These are phyloP conservation scores for Paracorniculantispora psalliotae DNA, from an alignment of 2,329 filamentous ascomycete species.

Conservation along the genomic window DNA sequence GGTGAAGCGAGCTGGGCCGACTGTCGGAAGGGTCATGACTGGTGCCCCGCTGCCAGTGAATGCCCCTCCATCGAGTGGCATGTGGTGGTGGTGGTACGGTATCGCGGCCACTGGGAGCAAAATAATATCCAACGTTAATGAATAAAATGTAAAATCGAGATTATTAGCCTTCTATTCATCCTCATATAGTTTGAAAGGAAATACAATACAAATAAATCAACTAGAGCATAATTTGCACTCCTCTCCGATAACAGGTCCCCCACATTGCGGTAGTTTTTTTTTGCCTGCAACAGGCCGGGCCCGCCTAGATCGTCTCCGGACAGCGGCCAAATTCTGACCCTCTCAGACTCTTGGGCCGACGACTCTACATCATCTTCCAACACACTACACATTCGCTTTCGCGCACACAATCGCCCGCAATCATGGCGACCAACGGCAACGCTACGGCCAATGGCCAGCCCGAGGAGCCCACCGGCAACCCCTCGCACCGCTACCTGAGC, in stretches of 20 bases:
- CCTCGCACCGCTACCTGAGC: conserved; percentile 46
- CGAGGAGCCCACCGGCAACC: conserved; percentile 31
- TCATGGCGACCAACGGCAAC: conserved; percentile 39
- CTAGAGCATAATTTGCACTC: too few relatives aligned
- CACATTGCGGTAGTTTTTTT: conserved; percentile 10
- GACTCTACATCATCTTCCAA: too few relatives aligned
- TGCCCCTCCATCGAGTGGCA: conserved; percentile 7
- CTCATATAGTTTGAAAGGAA: too few relatives aligned
- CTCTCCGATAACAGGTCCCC: neutral
- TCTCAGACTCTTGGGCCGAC: neutral
- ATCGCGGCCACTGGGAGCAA: too few relatives aligned
- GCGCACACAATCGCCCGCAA: too few relatives aligned
- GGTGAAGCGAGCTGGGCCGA: neutral
- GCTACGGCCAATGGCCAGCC: conserved; percentile 27
- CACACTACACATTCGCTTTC: too few relatives aligned
- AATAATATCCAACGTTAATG: too few relatives aligned
- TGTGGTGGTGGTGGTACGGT: too few relatives aligned
- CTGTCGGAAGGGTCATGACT: conserved; percentile 9
- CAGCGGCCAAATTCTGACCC: neutral
- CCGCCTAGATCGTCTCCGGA: neutral
- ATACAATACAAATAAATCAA: too few relatives aligned
- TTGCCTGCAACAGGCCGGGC: neutral
- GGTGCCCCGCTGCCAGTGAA: neutral
- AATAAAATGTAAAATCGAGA: too few relatives aligned
- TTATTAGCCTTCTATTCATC: too few relatives aligned